Evolutionary conservation across 2,329 filamentous ascomycete species (phyloP), one percentile per base, ranked within the genome.

Genomic region (Akanthomyces uredinophilus): DNA sequence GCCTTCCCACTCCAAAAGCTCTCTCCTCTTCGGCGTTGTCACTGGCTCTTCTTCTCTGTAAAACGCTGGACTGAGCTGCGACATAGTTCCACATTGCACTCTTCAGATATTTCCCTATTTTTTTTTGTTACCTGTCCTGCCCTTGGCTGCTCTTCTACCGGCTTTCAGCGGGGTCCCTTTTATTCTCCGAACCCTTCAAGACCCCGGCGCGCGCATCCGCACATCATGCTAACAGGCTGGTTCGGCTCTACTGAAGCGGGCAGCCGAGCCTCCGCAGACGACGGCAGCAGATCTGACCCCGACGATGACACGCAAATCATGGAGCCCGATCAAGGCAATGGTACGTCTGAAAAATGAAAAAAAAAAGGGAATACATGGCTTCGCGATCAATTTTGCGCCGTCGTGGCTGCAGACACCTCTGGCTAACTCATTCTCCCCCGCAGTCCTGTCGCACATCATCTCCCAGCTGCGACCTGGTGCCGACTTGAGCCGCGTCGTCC

Each of bases 371-470:
- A 3, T n/a, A 16, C 2, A 10, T 37, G 52, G 16, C 37, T n/a
- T 43, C 27, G 18, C 24, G 18, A 27, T 22, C 4, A 7, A 22
- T 16, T 20, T 13, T 29, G 27, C 29, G 11, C 24, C 10, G 32
- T 43, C 35, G 7, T 51, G 22, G 2, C 49, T 27, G 49, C 39
- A 27, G 5, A 41, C 46, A 18, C 43, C 1, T 39, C 37, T 5
- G 22, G 18, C 46, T 59, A 43, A 59, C 56, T 22, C 32, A 18
- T 27, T 35, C 41, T 27, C n/a, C 35, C 20, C 35, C 39, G 37
- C 72, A 96, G 95, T 99, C 71, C 89, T 99, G 68, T 91, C 88
- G 64, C 94, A 98, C 78, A 96, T 99, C 77, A 98, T 99, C 72
- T 96, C 93, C 58, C 95, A 99, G 78, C 83, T 99, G 65, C 90